phyloP scores from a whole-genome alignment of 768 basidiomycete genomes.

The Hygrophorus russula region DNA sequence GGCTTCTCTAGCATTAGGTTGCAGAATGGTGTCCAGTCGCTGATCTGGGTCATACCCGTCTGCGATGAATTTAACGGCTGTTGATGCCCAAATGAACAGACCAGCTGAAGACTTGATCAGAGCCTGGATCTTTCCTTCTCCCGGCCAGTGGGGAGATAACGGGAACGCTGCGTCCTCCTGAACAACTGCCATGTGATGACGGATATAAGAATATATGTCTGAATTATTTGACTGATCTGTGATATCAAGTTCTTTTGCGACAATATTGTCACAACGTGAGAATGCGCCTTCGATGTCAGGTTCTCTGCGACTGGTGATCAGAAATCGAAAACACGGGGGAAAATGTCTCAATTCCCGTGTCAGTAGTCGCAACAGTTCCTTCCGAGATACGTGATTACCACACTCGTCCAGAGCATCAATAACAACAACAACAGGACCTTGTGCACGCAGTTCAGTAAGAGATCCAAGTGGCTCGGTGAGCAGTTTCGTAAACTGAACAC shows the following conservation, averaged over 20 bases:
- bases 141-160: neutral
- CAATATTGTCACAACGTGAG: neutral
- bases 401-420: slow-evolving; percentile 28
- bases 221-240: neutral
- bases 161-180: no score
- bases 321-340: slow-evolving; percentile 19
- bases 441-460: no score
- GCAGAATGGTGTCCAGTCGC: slow-evolving; percentile 2
- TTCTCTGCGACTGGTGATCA: slow-evolving; percentile 21
- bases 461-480: no score
- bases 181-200: neutral
- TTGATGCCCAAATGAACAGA: slow-evolving; percentile 14
- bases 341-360: slow-evolving; percentile 8
- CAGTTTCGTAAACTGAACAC: no score
- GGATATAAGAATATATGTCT: neutral
- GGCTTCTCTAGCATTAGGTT: neutral
- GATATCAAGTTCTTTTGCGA: neutral
- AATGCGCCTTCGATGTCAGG: slow-evolving; percentile 13
- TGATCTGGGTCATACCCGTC: slow-evolving; percentile 5
- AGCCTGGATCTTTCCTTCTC: neutral
- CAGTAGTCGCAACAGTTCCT: slow-evolving; percentile 14
- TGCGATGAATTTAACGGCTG: slow-evolving; percentile 11
- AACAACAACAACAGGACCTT: slow-evolving; percentile 16
- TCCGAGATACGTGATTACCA: slow-evolving; percentile 10
- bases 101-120: slow-evolving; percentile 4